phyloP scores from a whole-genome alignment of 257 asterid genomes.

The Phtheirospermum japonicum region DNA sequence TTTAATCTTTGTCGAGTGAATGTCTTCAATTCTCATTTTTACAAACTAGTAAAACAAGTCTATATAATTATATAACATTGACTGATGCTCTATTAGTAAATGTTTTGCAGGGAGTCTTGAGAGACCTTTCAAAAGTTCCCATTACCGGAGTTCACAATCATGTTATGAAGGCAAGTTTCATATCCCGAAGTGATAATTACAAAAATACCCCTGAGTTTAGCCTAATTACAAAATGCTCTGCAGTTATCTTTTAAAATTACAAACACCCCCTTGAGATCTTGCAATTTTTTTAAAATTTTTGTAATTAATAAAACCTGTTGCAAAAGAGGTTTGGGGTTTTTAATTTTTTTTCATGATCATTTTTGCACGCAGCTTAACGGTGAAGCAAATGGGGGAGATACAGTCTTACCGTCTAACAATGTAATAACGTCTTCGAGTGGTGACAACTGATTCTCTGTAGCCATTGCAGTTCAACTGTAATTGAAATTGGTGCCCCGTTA shows the following conservation, averaged over 20 bases:
- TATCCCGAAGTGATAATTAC: not conserved
- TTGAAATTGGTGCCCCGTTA: too few species aligned
- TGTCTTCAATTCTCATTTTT: not conserved
- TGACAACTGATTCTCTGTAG: too few species aligned
- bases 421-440: too few species aligned
- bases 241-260: not conserved
- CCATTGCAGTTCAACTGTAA: too few species aligned
- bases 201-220: not conserved
- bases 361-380: too few species aligned
- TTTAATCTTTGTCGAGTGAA: too few species aligned
- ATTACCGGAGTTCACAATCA: conserved; percentile 49
- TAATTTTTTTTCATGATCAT: not conserved
- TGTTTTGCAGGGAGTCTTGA: conserved; percentile 66
- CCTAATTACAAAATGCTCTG: not conserved
- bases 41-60: not conserved
- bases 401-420: too few species aligned
- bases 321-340: not conserved
- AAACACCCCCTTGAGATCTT: not conserved
- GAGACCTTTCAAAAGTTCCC: conserved; percentile 82
- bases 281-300: not conserved
- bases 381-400: too few species aligned
- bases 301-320: not conserved
- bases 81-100: not conserved
- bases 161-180: conserved; percentile 45
- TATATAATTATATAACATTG: not conserved